Evolutionary conservation across 208 protist species (phyloP).

Genomic region (Acanthamoeba healyi): DNA sequence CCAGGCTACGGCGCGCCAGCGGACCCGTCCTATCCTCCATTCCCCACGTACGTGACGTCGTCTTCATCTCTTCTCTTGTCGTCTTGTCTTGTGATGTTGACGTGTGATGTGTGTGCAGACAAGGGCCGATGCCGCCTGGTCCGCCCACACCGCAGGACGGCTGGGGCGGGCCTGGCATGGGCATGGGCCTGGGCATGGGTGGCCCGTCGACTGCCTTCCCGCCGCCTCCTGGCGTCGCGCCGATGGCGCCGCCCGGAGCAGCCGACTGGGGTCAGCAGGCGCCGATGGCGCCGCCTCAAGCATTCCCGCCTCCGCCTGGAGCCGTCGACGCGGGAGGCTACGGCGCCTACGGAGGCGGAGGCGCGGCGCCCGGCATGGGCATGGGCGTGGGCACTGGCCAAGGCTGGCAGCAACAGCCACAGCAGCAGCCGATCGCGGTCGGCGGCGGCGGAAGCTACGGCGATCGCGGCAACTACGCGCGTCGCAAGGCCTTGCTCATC

Average conservation of each 20-base stretch:
- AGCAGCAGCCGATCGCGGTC: neutral
- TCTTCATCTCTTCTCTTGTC: neutral
- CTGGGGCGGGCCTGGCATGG: neutral
- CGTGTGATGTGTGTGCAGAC: neutral
- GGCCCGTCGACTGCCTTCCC: neutral
- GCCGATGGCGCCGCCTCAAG: neutral
- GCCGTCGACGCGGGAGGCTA: no score
- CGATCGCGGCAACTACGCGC: neutral
- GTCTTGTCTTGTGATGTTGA: neutral
- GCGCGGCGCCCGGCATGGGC: neutral
- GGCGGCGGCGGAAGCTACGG: neutral
- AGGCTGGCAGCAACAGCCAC: neutral
- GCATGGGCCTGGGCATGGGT: neutral
- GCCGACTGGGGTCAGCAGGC: neutral
- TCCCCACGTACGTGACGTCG: neutral
- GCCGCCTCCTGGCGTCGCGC: neutral
- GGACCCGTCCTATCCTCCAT: neutral
- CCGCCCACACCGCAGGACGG: neutral
- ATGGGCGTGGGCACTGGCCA: no score
- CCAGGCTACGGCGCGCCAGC: neutral
- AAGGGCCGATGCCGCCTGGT: neutral
- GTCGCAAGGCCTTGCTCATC: slow-evolving; percentile 71
- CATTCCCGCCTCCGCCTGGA: no score
- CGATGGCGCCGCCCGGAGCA: neutral
- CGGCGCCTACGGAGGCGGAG: neutral